Percentiles rank a stretch among this genome's conserved stretches.
Evolutionary conservation across 805 yeast species (phyloP).

Genomic region (Candida coleopterorum): DNA sequence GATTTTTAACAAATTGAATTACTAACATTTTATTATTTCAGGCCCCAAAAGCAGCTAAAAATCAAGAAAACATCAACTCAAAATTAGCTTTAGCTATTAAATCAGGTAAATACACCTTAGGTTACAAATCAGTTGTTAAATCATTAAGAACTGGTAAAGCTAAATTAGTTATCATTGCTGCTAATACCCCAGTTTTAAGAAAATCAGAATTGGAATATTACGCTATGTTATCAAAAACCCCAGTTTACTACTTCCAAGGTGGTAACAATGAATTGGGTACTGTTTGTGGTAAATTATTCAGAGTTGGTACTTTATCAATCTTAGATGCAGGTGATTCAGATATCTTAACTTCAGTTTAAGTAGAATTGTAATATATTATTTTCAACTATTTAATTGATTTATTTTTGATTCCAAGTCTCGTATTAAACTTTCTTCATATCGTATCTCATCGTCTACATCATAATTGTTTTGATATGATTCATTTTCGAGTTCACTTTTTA

Average conservation of each 20-base stretch:
- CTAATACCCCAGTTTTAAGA: conserved; percentile 99
- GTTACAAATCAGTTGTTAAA: conserved; percentile 98
- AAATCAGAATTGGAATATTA: conserved; percentile 99
- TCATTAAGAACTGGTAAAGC: conserved; percentile 98
- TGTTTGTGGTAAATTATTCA: conserved; percentile 99
- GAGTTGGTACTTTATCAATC: conserved; percentile 95
- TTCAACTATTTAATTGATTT: conserved; percentile 2
- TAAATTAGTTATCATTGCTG: conserved; percentile 95
- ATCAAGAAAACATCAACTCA: conserved; percentile 94
- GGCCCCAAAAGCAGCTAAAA: conserved; percentile 91
- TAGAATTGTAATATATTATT: not conserved
- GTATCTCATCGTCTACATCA: conserved; percentile 37
- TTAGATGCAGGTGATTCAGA: conserved; percentile 99
- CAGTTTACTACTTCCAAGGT: conserved; percentile 98
- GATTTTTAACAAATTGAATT: conserved; percentile 1
- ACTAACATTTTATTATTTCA: conserved; percentile 49
- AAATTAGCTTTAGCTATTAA: conserved; percentile 97
- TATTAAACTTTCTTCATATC: conserved; percentile 44
- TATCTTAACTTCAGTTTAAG: conserved; percentile 64
- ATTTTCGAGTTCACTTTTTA: not conserved
- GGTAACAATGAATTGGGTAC: conserved; percentile 99
- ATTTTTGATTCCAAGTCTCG: conserved; percentile 29
- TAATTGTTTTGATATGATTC: conserved; percentile 7
- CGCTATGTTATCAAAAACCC: conserved; percentile 99
- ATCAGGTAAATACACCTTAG: conserved; percentile 99